phyloP scores from a whole-genome alignment of 345 rosid species.

The Brassica napus region Da-Ae NC_063442.1:27509501-27510000 shows the following conservation, averaged over 20 bases:
- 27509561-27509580: conserved; percentile 36
- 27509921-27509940: conserved; percentile 67
- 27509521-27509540: conserved; percentile 58
- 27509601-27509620: conserved; percentile 9
- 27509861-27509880: conserved; percentile 87
- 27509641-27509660: not conserved
- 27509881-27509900: conserved; percentile 44
- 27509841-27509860: conserved; percentile 93
- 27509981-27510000: not conserved
- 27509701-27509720: not conserved
- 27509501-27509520: conserved; percentile 48
- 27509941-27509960: not conserved
- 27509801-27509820: conserved; percentile 48
- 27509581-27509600: conserved; percentile 41
- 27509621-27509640: not conserved
- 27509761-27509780: conserved; percentile 28
- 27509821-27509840: conserved; percentile 74
- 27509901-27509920: conserved; percentile 59
- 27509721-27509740: conserved; percentile 34
- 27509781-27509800: conserved; percentile 45
- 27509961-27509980: not conserved
- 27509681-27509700: not conserved
- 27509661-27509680: not conserved
- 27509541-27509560: conserved; percentile 43
- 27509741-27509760: conserved; percentile 31